Base-by-base conservation (phyloP, 2,329 filamentous ascomycete species). In the Gliomastix tumulicola region DNA sequence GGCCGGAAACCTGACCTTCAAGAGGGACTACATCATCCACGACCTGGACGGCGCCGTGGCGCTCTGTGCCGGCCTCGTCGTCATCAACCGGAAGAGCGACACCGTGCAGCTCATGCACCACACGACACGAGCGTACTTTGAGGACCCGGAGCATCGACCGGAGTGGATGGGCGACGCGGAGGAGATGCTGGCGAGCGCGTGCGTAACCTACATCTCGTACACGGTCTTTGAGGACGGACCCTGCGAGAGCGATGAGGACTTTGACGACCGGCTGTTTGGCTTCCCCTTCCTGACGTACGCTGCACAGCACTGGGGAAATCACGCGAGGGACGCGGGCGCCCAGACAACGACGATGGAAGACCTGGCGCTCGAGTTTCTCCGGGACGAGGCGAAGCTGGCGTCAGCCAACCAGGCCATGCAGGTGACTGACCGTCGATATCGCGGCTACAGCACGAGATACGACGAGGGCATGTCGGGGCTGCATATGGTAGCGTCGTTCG, bases 71-170 rank as follows among this genome's bases (percentile, higher is more conserved):
- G 65, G 67, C 2, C 32, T 72, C 3, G 55, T 69, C 4, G 57
- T 50, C 0, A 13, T 66, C 12, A 59, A 69, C 30, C 35, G 57
- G 30, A 40, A 60, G 32, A 66, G 50, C 21, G 17, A 47, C 10
- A 49, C 60, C 15, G 49, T 69, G 7, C 53, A 62, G 2, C 41
- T 71, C 0, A 62, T 66, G 2, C 66, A 71, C 39, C 63, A 63
- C 39, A 68, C 66, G 0, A 53, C 61, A 0, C 59, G 67, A 31
- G 59, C 68, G 30, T 71, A 66, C 40, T 56, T 71, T 21, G 46
- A 60, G 15, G 32, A 41, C 8, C 50, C 50, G 0, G n/a, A n/a
- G n/a, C n/a, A n/a, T n/a, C n/a, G n/a, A n/a, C n/a, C n/a, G n/a
- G n/a, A n/a, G n/a, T n/a, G n/a, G n/a, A n/a, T n/a, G n/a, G n/a